Conservation (phyloP, 495 filamentous ascomycete genomes). For the Poronia punctata region DNA sequence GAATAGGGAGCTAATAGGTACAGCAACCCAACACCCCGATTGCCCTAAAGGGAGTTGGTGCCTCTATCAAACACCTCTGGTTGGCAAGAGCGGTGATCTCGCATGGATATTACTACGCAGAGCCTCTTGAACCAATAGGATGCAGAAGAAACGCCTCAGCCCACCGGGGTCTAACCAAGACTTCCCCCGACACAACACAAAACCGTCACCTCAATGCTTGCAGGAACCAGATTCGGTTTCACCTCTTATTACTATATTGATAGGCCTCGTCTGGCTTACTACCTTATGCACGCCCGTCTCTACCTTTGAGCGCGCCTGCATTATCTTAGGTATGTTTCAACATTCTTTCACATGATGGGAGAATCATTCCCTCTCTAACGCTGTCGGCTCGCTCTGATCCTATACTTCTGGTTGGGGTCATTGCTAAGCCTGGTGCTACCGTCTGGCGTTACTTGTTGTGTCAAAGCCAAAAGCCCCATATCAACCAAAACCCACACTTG, state of each 20-base stretch:
- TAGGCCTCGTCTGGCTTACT: too few relatives aligned
- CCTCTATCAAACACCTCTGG: too few relatives aligned
- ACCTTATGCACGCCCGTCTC: conserved; percentile 3
- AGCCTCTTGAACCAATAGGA: conserved; percentile 4
- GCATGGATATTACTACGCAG: too few relatives aligned
- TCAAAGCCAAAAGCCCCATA: conserved; percentile 2
- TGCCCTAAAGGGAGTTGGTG: too few relatives aligned
- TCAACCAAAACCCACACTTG: conserved; percentile 5
- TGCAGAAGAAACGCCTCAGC: conserved; percentile 1
- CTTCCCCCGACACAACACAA: background rate
- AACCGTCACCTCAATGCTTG: background rate
- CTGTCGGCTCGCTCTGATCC: conserved; percentile 3
- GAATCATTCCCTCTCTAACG: conserved; percentile 2
- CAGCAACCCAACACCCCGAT: too few relatives aligned
- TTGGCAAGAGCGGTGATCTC: too few relatives aligned
- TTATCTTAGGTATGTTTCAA: background rate
- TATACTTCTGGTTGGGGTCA: conserved; percentile 1
- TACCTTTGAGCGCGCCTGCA: conserved; percentile 1
- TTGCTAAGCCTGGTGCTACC: conserved; percentile 4
- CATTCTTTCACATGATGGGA: too few relatives aligned
- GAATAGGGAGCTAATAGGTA: too few relatives aligned
- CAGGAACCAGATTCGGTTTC: background rate
- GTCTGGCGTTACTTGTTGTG: conserved; percentile 6
- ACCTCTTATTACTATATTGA: background rate
- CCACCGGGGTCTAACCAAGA: conserved; percentile 1